phyloP scores from a whole-genome alignment of 73 alveolate genomes.

The Breviolum minutum region DNA sequence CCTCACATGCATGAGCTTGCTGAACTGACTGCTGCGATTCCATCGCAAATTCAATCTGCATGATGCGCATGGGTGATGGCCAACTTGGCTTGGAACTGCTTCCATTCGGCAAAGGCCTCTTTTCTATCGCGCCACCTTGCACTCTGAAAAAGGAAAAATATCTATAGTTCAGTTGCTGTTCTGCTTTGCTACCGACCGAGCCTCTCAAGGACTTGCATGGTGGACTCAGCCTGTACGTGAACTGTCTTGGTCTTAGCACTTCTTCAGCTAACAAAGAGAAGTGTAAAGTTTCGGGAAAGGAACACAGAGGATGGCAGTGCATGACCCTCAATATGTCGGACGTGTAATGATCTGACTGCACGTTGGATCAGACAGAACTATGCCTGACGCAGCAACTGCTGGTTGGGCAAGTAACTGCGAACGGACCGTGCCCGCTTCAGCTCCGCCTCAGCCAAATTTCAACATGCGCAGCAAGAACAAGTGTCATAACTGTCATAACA shows the following conservation, averaged over 20 bases:
- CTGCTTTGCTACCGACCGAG: not conserved
- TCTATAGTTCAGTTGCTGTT: not conserved
- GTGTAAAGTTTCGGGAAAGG: too few relatives aligned
- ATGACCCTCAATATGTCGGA: too few relatives aligned
- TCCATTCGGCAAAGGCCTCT: slow-evolving; percentile 58
- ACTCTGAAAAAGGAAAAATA: not conserved
- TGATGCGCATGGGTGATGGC: not conserved
- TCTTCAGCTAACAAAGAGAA: too few relatives aligned
- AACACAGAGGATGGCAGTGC: too few relatives aligned
- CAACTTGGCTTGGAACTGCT: not conserved
- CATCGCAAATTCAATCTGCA: not conserved
- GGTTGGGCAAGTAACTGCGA: slow-evolving; percentile 24
- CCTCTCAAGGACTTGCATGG: not conserved
- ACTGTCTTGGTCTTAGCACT: not conserved
- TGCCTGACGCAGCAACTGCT: slow-evolving; percentile 33
- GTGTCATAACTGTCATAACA: not conserved
- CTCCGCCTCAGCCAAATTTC: not conserved
- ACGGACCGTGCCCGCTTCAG: slow-evolving; percentile 38
- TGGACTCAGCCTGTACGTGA: not conserved
- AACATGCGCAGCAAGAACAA: not conserved
- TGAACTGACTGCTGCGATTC: too few relatives aligned
- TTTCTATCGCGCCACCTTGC: slow-evolving; percentile 46
- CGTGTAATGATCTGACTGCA: not conserved
- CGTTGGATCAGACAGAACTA: not conserved
- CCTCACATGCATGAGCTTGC: not conserved